phyloP scores from a whole-genome alignment of 768 basidiomycete species.

The Podaxis sp. region DNA sequence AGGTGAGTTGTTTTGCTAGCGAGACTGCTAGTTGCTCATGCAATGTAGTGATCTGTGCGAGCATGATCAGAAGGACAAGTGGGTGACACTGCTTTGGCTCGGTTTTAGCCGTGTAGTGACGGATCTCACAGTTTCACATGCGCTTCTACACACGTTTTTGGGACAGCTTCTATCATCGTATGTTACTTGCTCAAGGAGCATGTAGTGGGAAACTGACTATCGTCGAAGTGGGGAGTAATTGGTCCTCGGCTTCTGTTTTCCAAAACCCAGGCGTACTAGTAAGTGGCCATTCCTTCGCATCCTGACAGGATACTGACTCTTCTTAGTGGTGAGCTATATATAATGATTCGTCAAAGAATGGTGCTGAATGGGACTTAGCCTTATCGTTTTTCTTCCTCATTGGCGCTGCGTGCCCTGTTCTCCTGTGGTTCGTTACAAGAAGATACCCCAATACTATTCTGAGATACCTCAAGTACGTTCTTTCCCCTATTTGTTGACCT shows the following conservation, averaged over 20 bases:
- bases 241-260: slow-evolving; percentile 63
- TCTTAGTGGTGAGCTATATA: slow-evolving; percentile 21
- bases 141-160: slow-evolving; percentile 50
- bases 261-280: slow-evolving; percentile 59
- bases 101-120: slow-evolving; percentile 1
- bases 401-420: slow-evolving; percentile 64
- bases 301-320: not conserved
- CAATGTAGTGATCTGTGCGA: slow-evolving; percentile 46
- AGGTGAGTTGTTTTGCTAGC: slow-evolving; percentile 35
- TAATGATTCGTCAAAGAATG: not conserved
- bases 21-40: not conserved
- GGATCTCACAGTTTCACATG: slow-evolving; percentile 47
- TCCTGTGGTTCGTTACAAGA: slow-evolving; percentile 62
- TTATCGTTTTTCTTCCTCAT: slow-evolving; percentile 73
- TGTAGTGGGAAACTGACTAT: not conserved
- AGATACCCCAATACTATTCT: slow-evolving; percentile 61
- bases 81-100: slow-evolving; percentile 12
- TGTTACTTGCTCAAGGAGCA: slow-evolving; percentile 21
- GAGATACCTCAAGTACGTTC: slow-evolving; percentile 65
- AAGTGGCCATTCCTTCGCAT: slow-evolving; percentile 22
- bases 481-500: not conserved
- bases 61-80: slow-evolving; percentile 42
- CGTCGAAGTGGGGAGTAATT: slow-evolving; percentile 58
- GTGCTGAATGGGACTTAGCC: slow-evolving; percentile 28
- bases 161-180: slow-evolving; percentile 59